Conservation (phyloP, 73 alveolate genomes). For the Paraurostyla sp. region DNA sequence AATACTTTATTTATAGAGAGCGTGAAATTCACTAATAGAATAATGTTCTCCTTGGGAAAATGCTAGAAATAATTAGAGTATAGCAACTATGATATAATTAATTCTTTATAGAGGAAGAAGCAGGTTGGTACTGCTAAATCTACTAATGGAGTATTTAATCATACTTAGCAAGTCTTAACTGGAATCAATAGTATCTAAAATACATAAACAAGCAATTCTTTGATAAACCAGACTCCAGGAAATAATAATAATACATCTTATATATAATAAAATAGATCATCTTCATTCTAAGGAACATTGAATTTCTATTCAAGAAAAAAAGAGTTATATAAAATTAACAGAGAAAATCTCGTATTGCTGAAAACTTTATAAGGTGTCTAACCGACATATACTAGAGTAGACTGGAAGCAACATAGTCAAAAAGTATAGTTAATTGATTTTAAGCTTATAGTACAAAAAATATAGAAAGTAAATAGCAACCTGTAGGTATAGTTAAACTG, state of each 20-base stretch:
- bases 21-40: slow-evolving; percentile 1
- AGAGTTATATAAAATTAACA: neutral
- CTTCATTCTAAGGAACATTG: neutral
- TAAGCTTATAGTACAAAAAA: neutral
- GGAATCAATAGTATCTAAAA: neutral
- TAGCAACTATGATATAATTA: neutral
- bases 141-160: neutral
- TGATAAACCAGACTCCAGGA: neutral
- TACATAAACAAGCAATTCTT: neutral
- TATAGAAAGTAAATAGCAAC: slow-evolving; percentile 42
- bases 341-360: neutral
- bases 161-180: neutral
- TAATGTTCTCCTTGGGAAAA: slow-evolving; percentile 20
- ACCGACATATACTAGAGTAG: slow-evolving; percentile 37
- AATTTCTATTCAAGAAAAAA: slow-evolving; percentile 20
- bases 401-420: slow-evolving; percentile 26
- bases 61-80: slow-evolving; percentile 35
- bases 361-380: slow-evolving; percentile 17
- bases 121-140: slow-evolving; percentile 6
- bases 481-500: slow-evolving; percentile 22
- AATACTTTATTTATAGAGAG: neutral
- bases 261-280: too few species aligned
- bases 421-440: neutral
- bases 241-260: too few species aligned
- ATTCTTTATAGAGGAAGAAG: slow-evolving; percentile 7